Evolutionary conservation across 208 protist genomes (phyloP).

Genomic region (Leishmania braziliensis): DNA sequence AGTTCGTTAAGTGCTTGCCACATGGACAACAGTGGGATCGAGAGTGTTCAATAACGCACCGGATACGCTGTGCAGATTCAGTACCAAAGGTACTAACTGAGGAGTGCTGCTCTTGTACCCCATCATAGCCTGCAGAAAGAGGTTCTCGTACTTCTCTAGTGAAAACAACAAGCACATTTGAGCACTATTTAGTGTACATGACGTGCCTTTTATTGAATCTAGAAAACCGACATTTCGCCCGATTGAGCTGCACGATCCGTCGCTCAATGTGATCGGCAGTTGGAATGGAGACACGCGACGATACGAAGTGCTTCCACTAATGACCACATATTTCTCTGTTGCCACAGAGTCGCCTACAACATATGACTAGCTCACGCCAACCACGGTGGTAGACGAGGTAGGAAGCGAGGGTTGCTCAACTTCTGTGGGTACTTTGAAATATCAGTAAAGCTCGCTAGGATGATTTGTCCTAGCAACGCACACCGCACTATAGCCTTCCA

Average conservation of each 20-base stretch:
- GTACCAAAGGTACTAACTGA: slow-evolving; percentile 31
- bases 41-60: slow-evolving; percentile 37
- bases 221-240: slow-evolving; percentile 53
- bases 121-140: slow-evolving; percentile 42
- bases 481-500: slow-evolving; percentile 35
- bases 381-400: background rate
- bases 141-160: slow-evolving; percentile 40
- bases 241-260: slow-evolving; percentile 47
- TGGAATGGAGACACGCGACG: slow-evolving; percentile 41
- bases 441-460: slow-evolving; percentile 56
- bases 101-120: slow-evolving; percentile 8
- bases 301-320: slow-evolving; percentile 23
- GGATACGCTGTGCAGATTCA: slow-evolving; percentile 40
- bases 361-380: slow-evolving; percentile 14
- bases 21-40: slow-evolving; percentile 20
- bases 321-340: slow-evolving; percentile 30
- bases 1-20: slow-evolving; percentile 26
- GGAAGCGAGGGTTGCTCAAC: slow-evolving; percentile 45
- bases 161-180: slow-evolving; percentile 54
- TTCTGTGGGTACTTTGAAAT: slow-evolving; percentile 63
- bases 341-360: slow-evolving; percentile 33
- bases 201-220: slow-evolving; percentile 46
- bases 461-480: slow-evolving; percentile 75
- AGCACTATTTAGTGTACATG: slow-evolving; percentile 48
- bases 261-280: slow-evolving; percentile 33